Percentiles rank a stretch among this genome's conserved stretches.
Evolutionary conservation across 1,284 basidiomycete species (phyloP).

Genomic region (Fomitiporia mediterranea): DNA sequence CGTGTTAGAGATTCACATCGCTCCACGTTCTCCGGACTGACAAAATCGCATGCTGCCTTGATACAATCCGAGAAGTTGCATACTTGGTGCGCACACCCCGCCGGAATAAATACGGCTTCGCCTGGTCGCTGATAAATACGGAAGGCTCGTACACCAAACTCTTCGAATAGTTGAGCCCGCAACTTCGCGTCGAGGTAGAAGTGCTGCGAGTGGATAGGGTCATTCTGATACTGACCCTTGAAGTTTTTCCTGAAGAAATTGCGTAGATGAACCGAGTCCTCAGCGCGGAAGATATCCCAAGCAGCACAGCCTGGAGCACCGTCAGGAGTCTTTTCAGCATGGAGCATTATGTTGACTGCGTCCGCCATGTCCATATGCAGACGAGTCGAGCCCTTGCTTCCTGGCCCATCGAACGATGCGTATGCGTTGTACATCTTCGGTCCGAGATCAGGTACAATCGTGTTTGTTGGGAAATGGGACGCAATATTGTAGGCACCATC

Average conservation of each 20-base stretch:
- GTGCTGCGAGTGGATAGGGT: slow-evolving; percentile 89
- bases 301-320: slow-evolving; percentile 77
- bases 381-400: slow-evolving; percentile 79
- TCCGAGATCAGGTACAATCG: slow-evolving; percentile 83
- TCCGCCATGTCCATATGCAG: slow-evolving; percentile 98
- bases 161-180: slow-evolving; percentile 63
- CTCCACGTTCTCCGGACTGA: slow-evolving; percentile 86
- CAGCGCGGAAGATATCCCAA: slow-evolving; percentile 87
- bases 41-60: slow-evolving; percentile 96
- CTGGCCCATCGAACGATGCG: slow-evolving; percentile 54
- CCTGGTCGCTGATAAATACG: slow-evolving; percentile 86
- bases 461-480: slow-evolving; percentile 81
- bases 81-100: slow-evolving; percentile 89
- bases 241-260: slow-evolving; percentile 63
- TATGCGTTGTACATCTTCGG: slow-evolving; percentile 82
- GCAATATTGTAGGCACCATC: slow-evolving; percentile 88
- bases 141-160: slow-evolving; percentile 71
- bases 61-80: slow-evolving; percentile 88
- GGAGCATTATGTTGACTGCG: slow-evolving; percentile 89
- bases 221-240: slow-evolving; percentile 50
- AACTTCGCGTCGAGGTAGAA: slow-evolving; percentile 77
- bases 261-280: slow-evolving; percentile 78
- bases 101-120: slow-evolving; percentile 95
- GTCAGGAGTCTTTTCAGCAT: slow-evolving; percentile 56
- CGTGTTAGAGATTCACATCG: slow-evolving; percentile 80